phyloP scores from a whole-genome alignment of 305 asterid genomes.

The Solanum hybrid region DNA sequence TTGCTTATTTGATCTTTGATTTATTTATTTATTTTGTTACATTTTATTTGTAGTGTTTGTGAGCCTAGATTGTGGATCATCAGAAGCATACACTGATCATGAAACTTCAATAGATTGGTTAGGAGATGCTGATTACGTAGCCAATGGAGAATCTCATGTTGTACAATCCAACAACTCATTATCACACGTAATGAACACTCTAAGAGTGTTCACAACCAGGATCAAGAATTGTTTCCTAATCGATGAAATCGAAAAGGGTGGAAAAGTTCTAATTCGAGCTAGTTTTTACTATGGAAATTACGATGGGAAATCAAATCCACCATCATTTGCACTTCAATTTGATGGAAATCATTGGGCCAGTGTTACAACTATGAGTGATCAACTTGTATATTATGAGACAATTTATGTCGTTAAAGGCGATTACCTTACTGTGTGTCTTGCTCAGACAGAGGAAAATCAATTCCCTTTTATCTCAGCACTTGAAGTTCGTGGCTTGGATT shows the following conservation, averaged over 20 bases:
- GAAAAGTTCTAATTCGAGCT: slow-evolving; percentile 41
- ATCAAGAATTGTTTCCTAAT: slow-evolving; percentile 47
- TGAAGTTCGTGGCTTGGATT: slow-evolving; percentile 41
- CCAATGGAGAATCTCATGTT: slow-evolving; percentile 21
- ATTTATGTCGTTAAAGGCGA: slow-evolving; percentile 23
- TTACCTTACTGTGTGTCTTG: slow-evolving; percentile 37
- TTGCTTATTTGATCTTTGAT: background rate
- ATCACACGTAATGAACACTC: slow-evolving; percentile 39
- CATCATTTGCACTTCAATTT: slow-evolving; percentile 40
- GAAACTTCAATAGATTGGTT: slow-evolving; percentile 30
- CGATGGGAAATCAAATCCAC: slow-evolving; percentile 48
- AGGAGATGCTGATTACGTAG: slow-evolving; percentile 26
- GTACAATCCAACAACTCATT: slow-evolving; percentile 25
- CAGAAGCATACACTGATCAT: slow-evolving; percentile 20
- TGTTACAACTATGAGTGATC: slow-evolving; percentile 15
- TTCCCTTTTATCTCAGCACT: slow-evolving; percentile 57
- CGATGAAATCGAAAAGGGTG: background rate
- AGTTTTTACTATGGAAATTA: slow-evolving; percentile 68
- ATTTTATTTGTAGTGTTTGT: slow-evolving; percentile 17
- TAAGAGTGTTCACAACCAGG: slow-evolving; percentile 41
- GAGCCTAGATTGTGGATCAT: slow-evolving; percentile 67
- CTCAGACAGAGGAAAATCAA: slow-evolving; percentile 27
- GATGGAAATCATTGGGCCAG: slow-evolving; percentile 48
- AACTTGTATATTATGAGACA: slow-evolving; percentile 26
- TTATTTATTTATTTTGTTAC: background rate